Percentiles rank a stretch among this genome's conserved stretches.
phyloP scores from a whole-genome alignment of 129 eudicot species.

The sunflower (Helianthus annuus) region HanXRQr2.0-SUNRISE NC_035438.2:45604089-45604588 shows the following conservation, averaged over 20 bases:
- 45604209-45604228: background rate
- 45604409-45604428: background rate
- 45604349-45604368: background rate
- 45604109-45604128: slow-evolving; percentile 93
- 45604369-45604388: background rate
- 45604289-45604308: background rate
- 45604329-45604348: background rate
- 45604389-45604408: background rate
- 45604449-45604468: background rate
- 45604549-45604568: background rate
- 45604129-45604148: slow-evolving; percentile 85
- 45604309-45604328: background rate
- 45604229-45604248: background rate
- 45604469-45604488: background rate
- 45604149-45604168: slow-evolving; percentile 48
- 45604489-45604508: background rate
- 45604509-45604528: background rate
- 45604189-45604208: background rate
- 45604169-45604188: background rate
- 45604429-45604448: background rate
- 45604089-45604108: slow-evolving; percentile 54
- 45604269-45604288: background rate
- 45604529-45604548: background rate
- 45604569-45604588: slow-evolving; percentile 73
- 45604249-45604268: background rate